Conservation (phyloP, 768 basidiomycete genomes). For the Rhodosporidiobolus sp. region DNA sequence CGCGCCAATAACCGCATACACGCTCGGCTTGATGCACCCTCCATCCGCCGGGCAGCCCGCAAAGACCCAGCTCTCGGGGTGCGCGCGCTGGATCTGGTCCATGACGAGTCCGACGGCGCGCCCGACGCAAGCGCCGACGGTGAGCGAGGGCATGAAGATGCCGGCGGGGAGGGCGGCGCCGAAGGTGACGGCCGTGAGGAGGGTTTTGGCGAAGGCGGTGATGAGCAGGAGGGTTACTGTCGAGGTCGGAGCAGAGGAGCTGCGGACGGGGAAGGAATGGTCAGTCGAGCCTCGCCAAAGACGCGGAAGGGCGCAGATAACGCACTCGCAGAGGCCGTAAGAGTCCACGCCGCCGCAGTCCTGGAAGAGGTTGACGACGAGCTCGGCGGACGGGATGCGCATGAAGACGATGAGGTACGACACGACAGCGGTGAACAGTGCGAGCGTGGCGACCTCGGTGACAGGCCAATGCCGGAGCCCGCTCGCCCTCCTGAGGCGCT, state of each 20-base stretch:
- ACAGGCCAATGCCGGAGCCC: conserved; percentile 77
- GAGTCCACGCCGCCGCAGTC: conserved; percentile 69
- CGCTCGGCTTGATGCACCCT: conserved; percentile 76
- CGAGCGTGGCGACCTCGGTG: conserved; percentile 73
- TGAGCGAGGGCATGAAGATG: conserved; percentile 92
- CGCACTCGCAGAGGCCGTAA: conserved; percentile 63
- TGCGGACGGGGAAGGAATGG: conserved; percentile 47
- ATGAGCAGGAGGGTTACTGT: conserved; percentile 65
- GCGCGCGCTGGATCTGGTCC: conserved; percentile 66
- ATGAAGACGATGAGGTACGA: conserved; percentile 87
- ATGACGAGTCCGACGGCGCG: conserved; percentile 76
- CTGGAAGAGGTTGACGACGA: conserved; percentile 84
- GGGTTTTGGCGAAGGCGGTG: conserved; percentile 76
- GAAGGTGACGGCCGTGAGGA: conserved; percentile 80
- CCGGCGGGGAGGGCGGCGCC: conserved; percentile 90
- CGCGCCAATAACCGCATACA: conserved; percentile 61
- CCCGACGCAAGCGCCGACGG: conserved; percentile 90
- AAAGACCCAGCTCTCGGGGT: conserved; percentile 66
- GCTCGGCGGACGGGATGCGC: conserved; percentile 88
- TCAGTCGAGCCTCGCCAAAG: neutral
- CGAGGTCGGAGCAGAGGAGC: conserved; percentile 55
- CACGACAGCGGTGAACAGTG: conserved; percentile 65
- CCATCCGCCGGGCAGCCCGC: conserved; percentile 62
- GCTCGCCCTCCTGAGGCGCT: conserved; percentile 70
- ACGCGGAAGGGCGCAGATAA: neutral